Evolutionary conservation across 169 alveolate genomes (phyloP).

Genomic region (Cryptosporidium parvum): DNA sequence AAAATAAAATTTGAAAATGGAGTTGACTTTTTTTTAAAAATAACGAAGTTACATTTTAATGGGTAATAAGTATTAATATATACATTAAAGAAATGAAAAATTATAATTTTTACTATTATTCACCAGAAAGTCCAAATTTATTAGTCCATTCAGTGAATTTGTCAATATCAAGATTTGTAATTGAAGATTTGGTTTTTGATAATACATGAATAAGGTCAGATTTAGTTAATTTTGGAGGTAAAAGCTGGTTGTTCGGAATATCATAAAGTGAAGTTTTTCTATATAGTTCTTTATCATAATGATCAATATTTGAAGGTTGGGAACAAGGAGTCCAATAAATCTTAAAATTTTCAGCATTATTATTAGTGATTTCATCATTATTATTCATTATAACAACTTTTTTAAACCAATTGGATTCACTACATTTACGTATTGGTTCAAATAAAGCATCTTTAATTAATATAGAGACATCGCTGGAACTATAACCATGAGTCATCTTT

Average conservation of each 20-base stretch:
- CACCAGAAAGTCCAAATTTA: conserved; percentile 66
- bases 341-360: neutral
- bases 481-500: conserved; percentile 88
- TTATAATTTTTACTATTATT: neutral
- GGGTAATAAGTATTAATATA: neutral
- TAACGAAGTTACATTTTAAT: neutral
- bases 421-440: conserved; percentile 91
- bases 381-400: conserved; percentile 75
- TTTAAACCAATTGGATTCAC: conserved; percentile 88
- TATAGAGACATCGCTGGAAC: conserved; percentile 92
- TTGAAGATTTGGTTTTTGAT: conserved; percentile 38
- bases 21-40: neutral
- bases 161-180: conserved; percentile 24
- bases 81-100: too few species aligned
- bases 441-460: conserved; percentile 91
- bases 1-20: too few species aligned
- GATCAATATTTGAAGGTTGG: conserved; percentile 10
- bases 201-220: conserved; percentile 41
- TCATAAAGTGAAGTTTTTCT: conserved; percentile 53
- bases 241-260: conserved; percentile 59
- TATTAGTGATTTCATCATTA: neutral
- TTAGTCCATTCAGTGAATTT: conserved; percentile 63
- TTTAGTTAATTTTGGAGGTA: conserved; percentile 56
- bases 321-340: conserved; percentile 70
- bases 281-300: conserved; percentile 7